A percentile compares a stretch with the other conserved stretches of the same genome.
These are phyloP conservation scores for Colletotrichum cuscutae DNA, from an alignment of 2,329 filamentous ascomycete species.

Conservation along the genomic window DNA sequence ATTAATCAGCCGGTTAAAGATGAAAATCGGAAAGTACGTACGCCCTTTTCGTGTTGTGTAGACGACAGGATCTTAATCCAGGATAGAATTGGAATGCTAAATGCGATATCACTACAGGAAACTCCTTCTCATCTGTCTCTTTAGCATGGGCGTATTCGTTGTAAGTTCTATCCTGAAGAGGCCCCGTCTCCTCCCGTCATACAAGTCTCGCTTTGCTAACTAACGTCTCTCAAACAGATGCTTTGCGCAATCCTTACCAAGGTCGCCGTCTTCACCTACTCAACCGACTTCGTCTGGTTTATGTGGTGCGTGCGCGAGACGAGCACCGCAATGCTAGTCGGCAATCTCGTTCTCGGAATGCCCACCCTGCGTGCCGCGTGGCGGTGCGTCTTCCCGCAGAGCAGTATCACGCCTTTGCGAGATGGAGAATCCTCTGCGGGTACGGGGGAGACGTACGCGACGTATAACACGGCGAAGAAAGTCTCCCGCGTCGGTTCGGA, in stretches of 20 bases:
- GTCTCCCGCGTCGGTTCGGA: background rate
- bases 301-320: constrained; percentile 30
- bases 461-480: background rate
- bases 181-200: too few species aligned
- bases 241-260: constrained; percentile 26
- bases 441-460: background rate
- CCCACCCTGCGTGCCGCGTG: constrained; percentile 15
- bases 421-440: background rate
- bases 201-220: background rate
- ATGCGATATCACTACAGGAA: background rate
- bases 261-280: constrained; percentile 17
- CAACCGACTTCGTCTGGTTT: constrained; percentile 22
- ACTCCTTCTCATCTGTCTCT: constrained; percentile 21
- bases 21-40: constrained; percentile 24
- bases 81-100: background rate
- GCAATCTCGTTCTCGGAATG: constrained; percentile 29
- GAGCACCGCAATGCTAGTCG: constrained; percentile 31
- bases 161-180: background rate
- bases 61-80: too few species aligned
- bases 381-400: constrained; percentile 10
- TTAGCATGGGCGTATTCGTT: constrained; percentile 29
- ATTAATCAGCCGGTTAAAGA: constrained; percentile 20
- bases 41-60: background rate
- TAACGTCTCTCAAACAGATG: background rate
- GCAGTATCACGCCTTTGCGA: background rate